Conservation (phyloP, 768 basidiomycete species). For the Daedaleopsis sinensis region DNA sequence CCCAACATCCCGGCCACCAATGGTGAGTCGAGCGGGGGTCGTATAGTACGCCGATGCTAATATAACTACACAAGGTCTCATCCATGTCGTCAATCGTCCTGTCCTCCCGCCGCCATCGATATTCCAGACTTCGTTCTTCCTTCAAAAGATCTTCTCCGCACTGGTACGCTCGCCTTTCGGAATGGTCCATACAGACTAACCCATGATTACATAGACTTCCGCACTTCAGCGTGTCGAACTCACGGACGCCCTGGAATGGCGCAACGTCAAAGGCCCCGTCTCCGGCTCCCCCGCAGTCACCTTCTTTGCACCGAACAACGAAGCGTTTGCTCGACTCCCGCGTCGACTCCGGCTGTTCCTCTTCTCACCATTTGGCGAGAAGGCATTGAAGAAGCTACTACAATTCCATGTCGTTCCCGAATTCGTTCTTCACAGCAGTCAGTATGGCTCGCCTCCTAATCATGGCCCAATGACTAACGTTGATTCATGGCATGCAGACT, state of each 20-base stretch:
- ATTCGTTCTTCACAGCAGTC: constrained; percentile 52
- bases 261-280: constrained; percentile 37
- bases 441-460: constrained; percentile 16
- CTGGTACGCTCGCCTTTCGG: constrained; percentile 38
- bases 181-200: not conserved
- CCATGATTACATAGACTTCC: constrained; percentile 45
- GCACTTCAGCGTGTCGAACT: constrained; percentile 55
- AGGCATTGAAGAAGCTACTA: constrained; percentile 53
- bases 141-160: constrained; percentile 48
- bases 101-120: constrained; percentile 56
- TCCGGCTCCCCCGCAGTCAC: constrained; percentile 51
- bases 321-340: constrained; percentile 51
- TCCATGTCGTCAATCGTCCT: constrained; percentile 59
- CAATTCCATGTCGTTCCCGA: constrained; percentile 60
- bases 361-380: constrained; percentile 61
- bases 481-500: constrained; percentile 26
- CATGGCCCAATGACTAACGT: not conserved
- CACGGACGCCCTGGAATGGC: constrained; percentile 48
- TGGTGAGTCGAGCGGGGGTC: constrained; percentile 38
- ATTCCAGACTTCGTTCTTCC: constrained; percentile 50
- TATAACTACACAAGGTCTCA: constrained; percentile 36
- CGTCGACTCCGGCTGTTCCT: constrained; percentile 53
- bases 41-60: not conserved
- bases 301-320: constrained; percentile 58
- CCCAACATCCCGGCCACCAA: constrained; percentile 49